Evolutionary conservation across 2,329 filamentous ascomycete genomes (phyloP).

Genomic region (Epichloe brachyelytri): DNA sequence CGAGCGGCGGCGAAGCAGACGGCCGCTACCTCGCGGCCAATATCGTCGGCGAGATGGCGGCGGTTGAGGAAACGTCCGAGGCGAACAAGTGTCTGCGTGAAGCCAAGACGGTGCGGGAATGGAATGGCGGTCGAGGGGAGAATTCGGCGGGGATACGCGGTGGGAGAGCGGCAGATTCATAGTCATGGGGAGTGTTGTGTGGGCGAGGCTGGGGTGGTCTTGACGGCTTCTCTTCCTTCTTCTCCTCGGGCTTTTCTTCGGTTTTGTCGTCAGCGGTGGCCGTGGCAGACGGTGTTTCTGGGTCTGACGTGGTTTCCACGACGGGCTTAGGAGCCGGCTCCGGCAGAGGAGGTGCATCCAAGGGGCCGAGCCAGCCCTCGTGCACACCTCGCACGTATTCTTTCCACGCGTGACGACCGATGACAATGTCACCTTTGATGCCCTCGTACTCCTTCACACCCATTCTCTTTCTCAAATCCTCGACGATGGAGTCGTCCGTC

Average conservation of each 20-base stretch:
- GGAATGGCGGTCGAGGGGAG: conserved; percentile 55
- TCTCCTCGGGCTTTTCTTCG: conserved; percentile 23
- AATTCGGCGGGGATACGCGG: conserved; percentile 55
- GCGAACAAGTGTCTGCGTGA: conserved; percentile 77
- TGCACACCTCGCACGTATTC: conserved; percentile 89
- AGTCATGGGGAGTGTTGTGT: conserved; percentile 62
- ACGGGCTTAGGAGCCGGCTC: conserved; percentile 11
- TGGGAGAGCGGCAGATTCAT: conserved; percentile 53
- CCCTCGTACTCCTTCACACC: conserved; percentile 62
- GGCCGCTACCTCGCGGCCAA: conserved; percentile 78
- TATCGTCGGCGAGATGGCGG: conserved; percentile 70
- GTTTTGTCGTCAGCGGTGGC: conserved; percentile 11
- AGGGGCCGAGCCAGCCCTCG: conserved; percentile 88
- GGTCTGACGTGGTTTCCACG: conserved; percentile 11
- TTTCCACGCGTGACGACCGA: conserved; percentile 92
- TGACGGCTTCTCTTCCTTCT: conserved; percentile 38
- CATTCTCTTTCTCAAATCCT: conserved; percentile 49
- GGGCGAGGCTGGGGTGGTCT: conserved; percentile 52
- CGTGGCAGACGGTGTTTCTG: conserved; percentile 6
- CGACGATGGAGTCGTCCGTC: conserved; percentile 41
- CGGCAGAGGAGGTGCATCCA: conserved; percentile 44
- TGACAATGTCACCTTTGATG: conserved; percentile 69
- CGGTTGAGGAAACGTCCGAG: conserved; percentile 80
- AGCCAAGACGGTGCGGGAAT: conserved; percentile 85
- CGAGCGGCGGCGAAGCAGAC: conserved; percentile 55